Conservation (phyloP, 208 protist genomes). For the Acanthamoeba royreba region DNA sequence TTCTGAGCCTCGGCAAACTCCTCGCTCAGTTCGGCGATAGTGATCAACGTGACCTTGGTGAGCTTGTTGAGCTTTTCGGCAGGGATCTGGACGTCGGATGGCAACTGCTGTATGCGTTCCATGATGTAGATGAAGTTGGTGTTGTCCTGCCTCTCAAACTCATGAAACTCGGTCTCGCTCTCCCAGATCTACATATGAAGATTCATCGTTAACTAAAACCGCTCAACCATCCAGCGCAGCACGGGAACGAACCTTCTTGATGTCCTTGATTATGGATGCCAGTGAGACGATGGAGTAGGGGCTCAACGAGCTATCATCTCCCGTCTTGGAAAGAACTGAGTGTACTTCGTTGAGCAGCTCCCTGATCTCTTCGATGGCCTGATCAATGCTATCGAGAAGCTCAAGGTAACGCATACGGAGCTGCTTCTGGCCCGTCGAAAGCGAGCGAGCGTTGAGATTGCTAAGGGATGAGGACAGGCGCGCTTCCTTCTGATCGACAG, state of each 20-base stretch:
- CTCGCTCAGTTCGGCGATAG: neutral
- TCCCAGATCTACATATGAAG: constrained; percentile 6
- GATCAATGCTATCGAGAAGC: neutral
- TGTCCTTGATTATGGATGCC: constrained; percentile 8
- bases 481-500: neutral
- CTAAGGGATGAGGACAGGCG: neutral
- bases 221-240: neutral
- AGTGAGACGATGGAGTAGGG: neutral
- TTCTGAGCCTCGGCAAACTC: neutral
- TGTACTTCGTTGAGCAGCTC: constrained; percentile 4
- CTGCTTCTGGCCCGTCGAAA: neutral
- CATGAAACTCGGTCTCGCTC: neutral
- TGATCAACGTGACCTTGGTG: neutral
- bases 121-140: constrained; percentile 37
- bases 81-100: neutral
- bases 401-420: neutral
- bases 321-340: neutral
- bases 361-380: neutral
- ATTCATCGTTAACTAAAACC: neutral
- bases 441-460: neutral
- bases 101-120: neutral
- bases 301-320: neutral
- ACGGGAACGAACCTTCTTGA: neutral
- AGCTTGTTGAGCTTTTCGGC: constrained; percentile 19
- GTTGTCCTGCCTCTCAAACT: neutral